phyloP scores from a whole-genome alignment of 768 basidiomycete genomes.

The Auricularia heimuer region DNA sequence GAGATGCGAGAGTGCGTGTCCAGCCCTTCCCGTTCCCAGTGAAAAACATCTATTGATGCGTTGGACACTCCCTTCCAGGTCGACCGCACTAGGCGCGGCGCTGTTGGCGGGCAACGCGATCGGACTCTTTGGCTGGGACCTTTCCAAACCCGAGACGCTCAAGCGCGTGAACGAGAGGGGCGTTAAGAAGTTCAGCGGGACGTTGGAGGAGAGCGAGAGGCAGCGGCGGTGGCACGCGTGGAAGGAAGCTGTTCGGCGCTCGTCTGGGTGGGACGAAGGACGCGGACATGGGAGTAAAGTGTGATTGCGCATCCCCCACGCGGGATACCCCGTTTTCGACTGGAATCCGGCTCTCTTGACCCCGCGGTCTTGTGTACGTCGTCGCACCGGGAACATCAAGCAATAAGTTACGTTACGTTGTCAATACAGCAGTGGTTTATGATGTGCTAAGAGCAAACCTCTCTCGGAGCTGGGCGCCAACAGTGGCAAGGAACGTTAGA shows the following conservation, averaged over 20 bases:
- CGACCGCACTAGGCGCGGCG: constrained; percentile 92
- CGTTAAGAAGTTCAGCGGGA: constrained; percentile 57
- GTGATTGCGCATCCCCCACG: neutral
- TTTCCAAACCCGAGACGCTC: constrained; percentile 73
- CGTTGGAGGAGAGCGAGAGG: constrained; percentile 40
- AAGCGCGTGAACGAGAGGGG: constrained; percentile 80
- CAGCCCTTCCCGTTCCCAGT: neutral
- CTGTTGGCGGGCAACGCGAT: constrained; percentile 87
- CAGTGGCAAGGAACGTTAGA: no score
- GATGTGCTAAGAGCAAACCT: no score
- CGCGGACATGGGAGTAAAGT: neutral
- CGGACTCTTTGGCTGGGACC: constrained; percentile 84
- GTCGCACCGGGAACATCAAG: no score
- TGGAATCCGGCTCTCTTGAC: no score
- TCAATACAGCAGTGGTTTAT: no score
- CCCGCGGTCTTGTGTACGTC: no score
- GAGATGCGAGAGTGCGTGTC: constrained; percentile 87
- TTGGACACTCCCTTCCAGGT: constrained; percentile 34
- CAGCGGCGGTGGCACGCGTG: constrained; percentile 67
- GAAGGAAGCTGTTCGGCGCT: constrained; percentile 82
- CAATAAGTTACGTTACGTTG: no score
- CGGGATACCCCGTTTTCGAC: no score
- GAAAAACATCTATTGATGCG: neutral
- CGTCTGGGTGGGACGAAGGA: constrained; percentile 65
- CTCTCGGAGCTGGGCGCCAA: no score